Base-by-base conservation (phyloP, 1,139 yeast species). In the Suhomyces terraborum region DNA sequence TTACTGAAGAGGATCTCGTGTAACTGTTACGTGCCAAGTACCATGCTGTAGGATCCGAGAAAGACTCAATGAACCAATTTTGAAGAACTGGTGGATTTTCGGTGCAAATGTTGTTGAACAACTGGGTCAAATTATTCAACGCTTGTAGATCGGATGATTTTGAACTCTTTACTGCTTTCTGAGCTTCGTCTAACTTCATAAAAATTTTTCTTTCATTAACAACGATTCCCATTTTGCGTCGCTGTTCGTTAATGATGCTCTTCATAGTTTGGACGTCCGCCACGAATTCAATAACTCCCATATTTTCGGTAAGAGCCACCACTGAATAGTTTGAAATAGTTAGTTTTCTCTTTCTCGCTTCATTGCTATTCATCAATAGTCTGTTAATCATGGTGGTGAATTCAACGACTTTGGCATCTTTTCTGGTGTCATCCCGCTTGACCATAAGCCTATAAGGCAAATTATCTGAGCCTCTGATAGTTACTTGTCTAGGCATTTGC, bases 241-340 rank as follows among this genome's bases (percentile, higher is more conserved):
- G 56, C 53, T 73, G 69, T 28, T 67, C 72, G n/a, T 53, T 46
- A 27, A 89, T 67, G 10, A 89, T 80, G 10, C 82, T 78, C 47
- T 95, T 77, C 73, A 91, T 71, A 0, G 98, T 91, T 12, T 80
- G 73, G 3, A 91, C 94, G 49, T 88, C 82, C 23, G 82, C 83
- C 6, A 94, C 98, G 82, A 95, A 91, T 59, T 94, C 98, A 48
- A 94, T 85, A 5, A 94, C 77, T 24, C 98, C 99, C 69, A 87
- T 79, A 25, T 81, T 82, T 51, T 88, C 97, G 34, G 88, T 82
- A 41, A 94, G 62, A 0, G 98, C 96, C 9, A 89, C 80, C 4
- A 93, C 98, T 1, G 95, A 88, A 61, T 91, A 94, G 9, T 95
- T 84, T 2, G 81, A 75, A 43, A 94, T 88, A 3, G 76, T 69